Base-by-base conservation (phyloP, 1,139 yeast species). In the Debaryomyces psychrophilus region DNA sequence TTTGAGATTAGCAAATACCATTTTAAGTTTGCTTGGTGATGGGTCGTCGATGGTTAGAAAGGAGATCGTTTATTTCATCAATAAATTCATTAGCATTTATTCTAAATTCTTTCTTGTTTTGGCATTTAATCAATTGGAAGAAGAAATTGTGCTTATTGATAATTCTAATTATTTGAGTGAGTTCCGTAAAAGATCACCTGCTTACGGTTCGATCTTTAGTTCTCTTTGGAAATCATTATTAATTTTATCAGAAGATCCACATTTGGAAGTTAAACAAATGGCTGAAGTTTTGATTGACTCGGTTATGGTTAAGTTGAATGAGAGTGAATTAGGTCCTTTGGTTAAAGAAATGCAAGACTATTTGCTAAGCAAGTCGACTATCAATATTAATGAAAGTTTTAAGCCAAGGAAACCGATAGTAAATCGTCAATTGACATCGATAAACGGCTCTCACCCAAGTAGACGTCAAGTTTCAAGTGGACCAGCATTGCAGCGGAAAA, bases 21-120 rank as follows among this genome's bases (percentile, higher is more conserved):
- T 80, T 2, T 60, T 81, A 25, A 65, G 71, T 25, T 58, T 80
- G 34, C 65, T 89, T 6, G 87, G 88, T 36, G 99, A 93, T 66
- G 98, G 97, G 0, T 88, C 97, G 0, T 82, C 96, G 0, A 70
- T 93, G 59, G 97, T 93, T 1, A 73, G 99, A 47, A 85, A 90
- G 54, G 98, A 93, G 61, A 81, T 89, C 18, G 81, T 89, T 3
- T 83, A 85, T 35, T 88, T 89, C 58, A 79, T 90, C 50, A 86
- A 93, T 37, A 80, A 83, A 47, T 84, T 90, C 61, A 87, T 90
- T 14, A 69, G 77, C 50, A 83, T 85, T 42, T 87, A 92, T 62
- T 71, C 79, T 31, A 81, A 82, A 49, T 87, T 89, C 58, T 92
- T 93, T 58, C 65, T 90, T 50, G 95, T 93, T 5, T 87, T 93